phyloP scores from a whole-genome alignment of 2,329 filamentous ascomycete genomes.

The Aureobasidium sp. region DNA sequence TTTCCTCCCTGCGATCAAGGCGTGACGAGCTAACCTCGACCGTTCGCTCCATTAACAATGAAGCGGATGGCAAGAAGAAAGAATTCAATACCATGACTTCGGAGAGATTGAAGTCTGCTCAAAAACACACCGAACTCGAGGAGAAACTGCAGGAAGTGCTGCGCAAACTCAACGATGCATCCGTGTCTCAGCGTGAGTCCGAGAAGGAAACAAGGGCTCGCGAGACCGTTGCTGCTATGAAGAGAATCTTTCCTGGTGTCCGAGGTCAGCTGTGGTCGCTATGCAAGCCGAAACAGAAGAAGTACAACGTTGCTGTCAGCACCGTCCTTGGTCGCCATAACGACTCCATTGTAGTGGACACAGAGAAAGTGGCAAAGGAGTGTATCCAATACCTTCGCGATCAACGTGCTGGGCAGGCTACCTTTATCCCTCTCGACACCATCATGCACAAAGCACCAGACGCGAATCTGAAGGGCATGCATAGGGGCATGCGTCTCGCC shows the following conservation, averaged over 20 bases:
- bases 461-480: conserved; percentile 81
- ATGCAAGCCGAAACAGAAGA: conserved; percentile 94
- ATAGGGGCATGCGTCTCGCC: conserved; percentile 74
- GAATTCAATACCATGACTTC: conserved; percentile 81
- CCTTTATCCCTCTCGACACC: conserved; percentile 93
- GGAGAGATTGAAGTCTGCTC: conserved; percentile 71
- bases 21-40: conserved; percentile 55
- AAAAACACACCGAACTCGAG: conserved; percentile 80
- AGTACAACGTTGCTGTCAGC: conserved; percentile 87
- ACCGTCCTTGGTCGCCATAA: conserved; percentile 89
- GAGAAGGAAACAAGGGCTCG: conserved; percentile 72
- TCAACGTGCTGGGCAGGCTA: conserved; percentile 78
- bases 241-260: conserved; percentile 86
- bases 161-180: conserved; percentile 73
- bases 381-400: conserved; percentile 94
- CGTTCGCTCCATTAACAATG: conserved; percentile 59
- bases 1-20: conserved; percentile 61
- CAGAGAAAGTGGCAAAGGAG: conserved; percentile 86
- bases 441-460: conserved; percentile 92
- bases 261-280: conserved; percentile 84
- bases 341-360: conserved; percentile 90
- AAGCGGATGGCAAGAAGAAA: conserved; percentile 85
- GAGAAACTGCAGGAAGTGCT: conserved; percentile 81
- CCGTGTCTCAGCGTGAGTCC: conserved; percentile 77
- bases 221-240: conserved; percentile 78